Evolutionary conservation across 371 early-diverging fungal genomes (phyloP).

Genomic region (Lichtheimia ornata): DNA sequence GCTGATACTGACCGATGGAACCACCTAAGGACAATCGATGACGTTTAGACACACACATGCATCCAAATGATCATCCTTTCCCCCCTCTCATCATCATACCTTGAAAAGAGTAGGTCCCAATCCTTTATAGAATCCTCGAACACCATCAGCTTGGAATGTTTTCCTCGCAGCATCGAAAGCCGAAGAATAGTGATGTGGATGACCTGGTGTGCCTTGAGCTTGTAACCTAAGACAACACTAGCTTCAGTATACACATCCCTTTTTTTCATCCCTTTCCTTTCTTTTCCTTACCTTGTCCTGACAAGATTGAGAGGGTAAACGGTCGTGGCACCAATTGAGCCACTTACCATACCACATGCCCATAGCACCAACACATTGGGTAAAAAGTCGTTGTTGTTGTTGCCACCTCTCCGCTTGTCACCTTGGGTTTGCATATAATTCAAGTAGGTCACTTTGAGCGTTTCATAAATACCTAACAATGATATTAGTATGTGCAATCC

Average conservation of each 20-base stretch:
- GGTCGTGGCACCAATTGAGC: conserved; percentile 69
- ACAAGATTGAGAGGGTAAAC: conserved; percentile 80
- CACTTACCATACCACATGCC: conserved; percentile 76
- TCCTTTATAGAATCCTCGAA: conserved; percentile 88
- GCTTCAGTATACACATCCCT: neutral
- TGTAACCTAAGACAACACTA: conserved; percentile 60
- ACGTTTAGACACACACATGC: too few relatives aligned
- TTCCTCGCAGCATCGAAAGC: conserved; percentile 71
- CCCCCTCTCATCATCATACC: conserved; percentile 30
- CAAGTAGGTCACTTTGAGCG: conserved; percentile 72
- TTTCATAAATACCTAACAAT: conserved; percentile 61
- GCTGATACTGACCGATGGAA: conserved; percentile 66
- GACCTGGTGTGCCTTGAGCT: conserved; percentile 82
- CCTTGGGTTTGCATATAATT: conserved; percentile 47
- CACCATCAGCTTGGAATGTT: conserved; percentile 76
- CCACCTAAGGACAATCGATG: conserved; percentile 39
- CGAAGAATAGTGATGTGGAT: conserved; percentile 70
- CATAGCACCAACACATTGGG: conserved; percentile 61
- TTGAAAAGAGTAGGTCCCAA: conserved; percentile 77
- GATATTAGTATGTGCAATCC: neutral
- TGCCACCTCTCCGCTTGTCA: conserved; percentile 26
- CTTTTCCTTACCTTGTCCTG: conserved; percentile 69
- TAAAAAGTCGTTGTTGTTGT: conserved; percentile 7
- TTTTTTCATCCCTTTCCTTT: neutral
- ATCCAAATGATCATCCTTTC: too few relatives aligned